Evolutionary conservation across 1,284 basidiomycete genomes (phyloP).

Genomic region (Naganishia albida): DNA sequence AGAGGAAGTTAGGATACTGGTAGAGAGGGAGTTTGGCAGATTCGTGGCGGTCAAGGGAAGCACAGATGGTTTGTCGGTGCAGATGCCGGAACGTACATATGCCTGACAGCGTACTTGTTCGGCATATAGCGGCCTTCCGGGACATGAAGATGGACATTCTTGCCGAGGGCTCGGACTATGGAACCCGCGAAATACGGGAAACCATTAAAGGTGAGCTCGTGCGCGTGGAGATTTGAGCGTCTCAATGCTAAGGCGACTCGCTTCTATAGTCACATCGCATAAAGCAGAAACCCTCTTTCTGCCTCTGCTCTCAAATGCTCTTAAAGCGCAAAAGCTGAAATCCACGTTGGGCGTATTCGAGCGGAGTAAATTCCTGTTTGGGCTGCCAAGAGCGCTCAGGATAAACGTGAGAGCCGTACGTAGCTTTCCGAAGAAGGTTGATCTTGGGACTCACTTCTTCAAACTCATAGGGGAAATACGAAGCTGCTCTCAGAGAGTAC

Average conservation of each 20-base stretch:
- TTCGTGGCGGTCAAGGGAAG: conserved; percentile 97
- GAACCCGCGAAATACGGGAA: conserved; percentile 76
- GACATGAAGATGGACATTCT: conserved; percentile 92
- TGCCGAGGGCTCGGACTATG: conserved; percentile 74
- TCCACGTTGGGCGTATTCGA: conserved; percentile 95
- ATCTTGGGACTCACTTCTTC: conserved; percentile 13
- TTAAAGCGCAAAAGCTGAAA: conserved; percentile 89
- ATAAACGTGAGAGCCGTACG: conserved; percentile 84
- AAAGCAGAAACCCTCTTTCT: conserved; percentile 96
- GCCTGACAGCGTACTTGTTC: conserved; percentile 2
- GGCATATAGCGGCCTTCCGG: conserved; percentile 71
- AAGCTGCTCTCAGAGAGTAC: conserved; percentile 91
- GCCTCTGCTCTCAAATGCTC: conserved; percentile 91
- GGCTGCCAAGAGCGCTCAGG: conserved; percentile 86
- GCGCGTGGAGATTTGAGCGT: conserved; percentile 1
- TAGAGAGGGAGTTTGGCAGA: conserved; percentile 97
- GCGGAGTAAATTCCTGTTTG: conserved; percentile 97
- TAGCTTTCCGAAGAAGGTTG: conserved; percentile 31
- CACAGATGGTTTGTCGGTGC: conserved; percentile 71
- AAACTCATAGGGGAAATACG: conserved; percentile 74
- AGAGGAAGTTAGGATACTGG: conserved; percentile 88
- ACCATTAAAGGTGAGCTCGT: conserved; percentile 72
- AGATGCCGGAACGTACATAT: conserved; percentile 11
- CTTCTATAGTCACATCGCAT: conserved; percentile 62
- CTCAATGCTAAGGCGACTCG: conserved; percentile 20